Conservation (phyloP, 73 alveolate species). For the Symbiodinium pilosum region DNA sequence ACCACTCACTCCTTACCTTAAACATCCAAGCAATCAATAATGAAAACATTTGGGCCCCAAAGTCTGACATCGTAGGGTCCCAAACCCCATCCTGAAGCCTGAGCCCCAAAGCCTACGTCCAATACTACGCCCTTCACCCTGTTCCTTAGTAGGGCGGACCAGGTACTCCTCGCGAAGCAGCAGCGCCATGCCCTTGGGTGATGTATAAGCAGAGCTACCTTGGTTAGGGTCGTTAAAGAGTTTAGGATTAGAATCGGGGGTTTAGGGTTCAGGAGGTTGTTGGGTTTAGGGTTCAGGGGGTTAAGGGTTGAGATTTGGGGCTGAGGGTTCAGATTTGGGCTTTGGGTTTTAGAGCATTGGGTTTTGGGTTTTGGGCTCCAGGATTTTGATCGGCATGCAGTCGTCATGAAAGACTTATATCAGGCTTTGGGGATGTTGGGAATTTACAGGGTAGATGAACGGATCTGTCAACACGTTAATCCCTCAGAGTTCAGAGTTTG, state of each 20-base stretch:
- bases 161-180: background rate
- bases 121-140: background rate
- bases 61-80: background rate
- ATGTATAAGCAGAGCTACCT: background rate
- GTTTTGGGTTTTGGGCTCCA: background rate
- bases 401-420: background rate
- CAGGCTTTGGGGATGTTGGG: background rate
- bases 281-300: background rate
- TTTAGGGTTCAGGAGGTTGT: background rate
- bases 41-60: background rate
- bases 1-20: background rate
- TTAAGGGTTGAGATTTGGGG: background rate
- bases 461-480: background rate
- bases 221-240: background rate
- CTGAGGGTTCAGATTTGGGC: background rate
- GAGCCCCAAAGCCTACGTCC: background rate
- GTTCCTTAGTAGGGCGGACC: background rate
- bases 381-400: background rate
- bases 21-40: background rate
- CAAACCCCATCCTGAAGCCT: background rate
- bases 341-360: background rate
- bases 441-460: background rate
- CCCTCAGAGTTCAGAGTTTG: background rate
- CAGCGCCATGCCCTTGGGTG: background rate
- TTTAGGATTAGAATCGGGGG: background rate